Conservation (phyloP, 148 eudicot genomes). For the Amaranthus cruentus region DNA sequence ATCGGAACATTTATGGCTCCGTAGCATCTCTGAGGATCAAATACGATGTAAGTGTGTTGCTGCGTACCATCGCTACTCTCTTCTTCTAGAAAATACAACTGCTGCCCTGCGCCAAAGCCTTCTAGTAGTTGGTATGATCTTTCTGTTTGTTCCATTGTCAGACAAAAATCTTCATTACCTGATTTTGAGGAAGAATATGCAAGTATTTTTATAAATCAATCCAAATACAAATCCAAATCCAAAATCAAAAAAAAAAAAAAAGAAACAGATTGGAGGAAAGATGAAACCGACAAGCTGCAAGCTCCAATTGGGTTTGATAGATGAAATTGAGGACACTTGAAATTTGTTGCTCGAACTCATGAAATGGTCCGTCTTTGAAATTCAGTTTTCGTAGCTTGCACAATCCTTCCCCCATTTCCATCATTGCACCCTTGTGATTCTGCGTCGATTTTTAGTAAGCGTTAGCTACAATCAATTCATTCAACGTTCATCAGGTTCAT, state of each 20-base stretch:
- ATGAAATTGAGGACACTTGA: conserved; percentile 79
- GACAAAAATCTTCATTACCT: conserved; percentile 72
- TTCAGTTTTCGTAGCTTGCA: conserved; percentile 72
- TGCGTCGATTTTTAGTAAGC: background rate
- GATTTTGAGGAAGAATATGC: background rate
- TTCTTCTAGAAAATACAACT: conserved; percentile 38
- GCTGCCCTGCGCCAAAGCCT: conserved; percentile 65
- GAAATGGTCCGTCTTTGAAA: conserved; percentile 57
- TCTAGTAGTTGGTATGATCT: conserved; percentile 78
- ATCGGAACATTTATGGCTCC: conserved; percentile 31
- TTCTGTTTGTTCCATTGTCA: conserved; percentile 75
- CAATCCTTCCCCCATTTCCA: conserved; percentile 78
- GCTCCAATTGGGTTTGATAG: conserved; percentile 80
- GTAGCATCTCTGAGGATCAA: conserved; percentile 41
- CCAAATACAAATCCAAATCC: background rate
- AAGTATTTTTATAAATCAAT: no score
- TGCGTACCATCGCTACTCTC: conserved; percentile 7
- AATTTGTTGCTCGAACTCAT: conserved; percentile 66
- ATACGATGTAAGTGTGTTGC: conserved; percentile 33
- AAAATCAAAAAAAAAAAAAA: background rate
- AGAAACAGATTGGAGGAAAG: background rate
- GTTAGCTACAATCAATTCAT: background rate
- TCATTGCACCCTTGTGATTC: conserved; percentile 95
- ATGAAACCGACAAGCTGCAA: conserved; percentile 71
- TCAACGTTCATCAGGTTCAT: background rate